These are phyloP conservation scores for Nepenthes mirabilis DNA, from an alignment of 148 eudicot genomes.

Conservation along the genomic window DNA sequence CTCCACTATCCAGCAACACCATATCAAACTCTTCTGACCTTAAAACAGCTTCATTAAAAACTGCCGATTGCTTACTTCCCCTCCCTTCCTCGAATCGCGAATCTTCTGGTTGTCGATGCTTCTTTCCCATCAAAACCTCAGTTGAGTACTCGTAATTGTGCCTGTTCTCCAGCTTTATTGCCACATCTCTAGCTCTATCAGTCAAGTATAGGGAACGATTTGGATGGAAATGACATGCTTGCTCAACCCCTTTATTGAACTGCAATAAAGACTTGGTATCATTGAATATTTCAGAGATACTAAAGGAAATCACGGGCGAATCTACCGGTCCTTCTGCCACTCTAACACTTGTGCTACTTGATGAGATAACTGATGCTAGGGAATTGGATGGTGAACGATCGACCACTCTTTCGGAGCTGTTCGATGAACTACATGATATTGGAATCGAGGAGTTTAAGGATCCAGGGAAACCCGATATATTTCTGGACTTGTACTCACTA, in stretches of 20 bases:
- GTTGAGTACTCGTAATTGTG: too few relatives aligned
- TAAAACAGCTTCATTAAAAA: conserved; percentile 24
- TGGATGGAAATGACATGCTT: too few relatives aligned
- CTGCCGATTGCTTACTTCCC: conserved; percentile 38
- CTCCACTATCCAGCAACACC: conserved; percentile 29
- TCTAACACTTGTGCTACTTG: too few relatives aligned
- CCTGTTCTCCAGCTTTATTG: too few relatives aligned
- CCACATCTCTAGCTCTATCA: too few relatives aligned
- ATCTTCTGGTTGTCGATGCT: conserved; percentile 9
- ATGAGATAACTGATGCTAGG: conserved; percentile 7
- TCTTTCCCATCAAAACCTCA: too few relatives aligned
- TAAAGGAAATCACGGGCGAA: too few relatives aligned
- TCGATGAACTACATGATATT: conserved; percentile 14
- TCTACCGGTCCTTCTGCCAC: too few relatives aligned
- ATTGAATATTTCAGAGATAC: too few relatives aligned
- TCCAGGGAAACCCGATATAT: conserved; percentile 10
- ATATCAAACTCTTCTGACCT: conserved; percentile 38
- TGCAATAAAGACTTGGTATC: too few relatives aligned
- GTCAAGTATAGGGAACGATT: too few relatives aligned
- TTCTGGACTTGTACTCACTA: conserved; percentile 12
- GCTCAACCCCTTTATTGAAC: too few relatives aligned
- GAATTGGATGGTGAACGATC: conserved; percentile 16
- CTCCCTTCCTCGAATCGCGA: conserved; percentile 19
- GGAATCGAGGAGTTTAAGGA: conserved; percentile 13
- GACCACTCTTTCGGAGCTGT: conserved; percentile 12